phyloP scores from a whole-genome alignment of 2,329 filamentous ascomycete species.

The Fusarium sp. region DNA sequence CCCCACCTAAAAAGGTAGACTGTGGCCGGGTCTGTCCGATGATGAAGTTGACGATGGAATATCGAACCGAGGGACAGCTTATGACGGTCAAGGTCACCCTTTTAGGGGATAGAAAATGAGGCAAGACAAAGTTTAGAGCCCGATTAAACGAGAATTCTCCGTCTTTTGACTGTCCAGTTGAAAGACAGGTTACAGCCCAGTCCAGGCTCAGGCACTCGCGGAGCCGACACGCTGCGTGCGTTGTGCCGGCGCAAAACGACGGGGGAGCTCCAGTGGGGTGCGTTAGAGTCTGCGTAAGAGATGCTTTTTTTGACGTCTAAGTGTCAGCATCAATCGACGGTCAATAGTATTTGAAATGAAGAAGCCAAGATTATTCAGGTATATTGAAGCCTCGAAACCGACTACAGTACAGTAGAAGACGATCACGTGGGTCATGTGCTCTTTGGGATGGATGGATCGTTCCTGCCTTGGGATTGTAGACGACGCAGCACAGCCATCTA shows the following conservation, averaged over 20 bases:
- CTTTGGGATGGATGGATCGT: slow-evolving; percentile 6
- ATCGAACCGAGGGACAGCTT: slow-evolving; percentile 6
- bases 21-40: slow-evolving; percentile 42
- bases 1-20: slow-evolving; percentile 47
- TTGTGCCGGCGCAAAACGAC: slow-evolving; percentile 31
- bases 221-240: slow-evolving; percentile 26
- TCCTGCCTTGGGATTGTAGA: slow-evolving; percentile 3
- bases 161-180: slow-evolving; percentile 26
- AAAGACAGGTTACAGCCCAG: slow-evolving; percentile 1
- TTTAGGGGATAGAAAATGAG: slow-evolving; percentile 1
- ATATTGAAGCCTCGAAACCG: slow-evolving; percentile 3
- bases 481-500: slow-evolving; percentile 14
- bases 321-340: slow-evolving; percentile 12
- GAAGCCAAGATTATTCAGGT: slow-evolving; percentile 10
- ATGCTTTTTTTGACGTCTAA: not conserved
- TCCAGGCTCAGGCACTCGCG: slow-evolving; percentile 1
- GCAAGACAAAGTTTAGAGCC: slow-evolving; percentile 2
- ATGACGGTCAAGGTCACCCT: not conserved
- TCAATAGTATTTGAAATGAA: not conserved
- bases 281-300: slow-evolving; percentile 30
- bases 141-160: slow-evolving; percentile 27
- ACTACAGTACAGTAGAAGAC: slow-evolving; percentile 7
- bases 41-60: slow-evolving; percentile 20
- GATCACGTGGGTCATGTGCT: slow-evolving; percentile 39
- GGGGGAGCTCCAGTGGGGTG: slow-evolving; percentile 24